phyloP scores from a whole-genome alignment of 108 stramenopile genomes.

The Cyclostephanos invisitatus region DNA sequence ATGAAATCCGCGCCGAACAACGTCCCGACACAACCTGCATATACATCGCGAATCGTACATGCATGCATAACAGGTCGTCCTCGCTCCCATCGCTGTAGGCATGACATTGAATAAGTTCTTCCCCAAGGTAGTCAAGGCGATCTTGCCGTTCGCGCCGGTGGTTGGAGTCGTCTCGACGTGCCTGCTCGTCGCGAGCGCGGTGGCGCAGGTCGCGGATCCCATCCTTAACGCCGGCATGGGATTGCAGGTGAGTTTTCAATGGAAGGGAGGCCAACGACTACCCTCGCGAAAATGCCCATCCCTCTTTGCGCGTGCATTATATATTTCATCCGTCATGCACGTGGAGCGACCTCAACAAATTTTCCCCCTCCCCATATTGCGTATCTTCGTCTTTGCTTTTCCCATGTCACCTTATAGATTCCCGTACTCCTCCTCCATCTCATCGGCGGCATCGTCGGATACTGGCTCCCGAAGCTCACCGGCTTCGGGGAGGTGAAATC shows the following conservation, averaged over 20 bases:
- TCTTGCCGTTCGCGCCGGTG: constrained; percentile 93
- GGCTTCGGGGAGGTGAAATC: constrained; percentile 91
- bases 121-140: constrained; percentile 86
- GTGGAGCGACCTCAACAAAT: too few species aligned
- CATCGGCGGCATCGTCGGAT: constrained; percentile 91
- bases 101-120: constrained; percentile 94
- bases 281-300: too few species aligned
- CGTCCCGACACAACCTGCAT: too few species aligned
- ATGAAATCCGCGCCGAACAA: too few species aligned
- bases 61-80: constrained; percentile 69
- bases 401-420: too few species aligned
- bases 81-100: constrained; percentile 94
- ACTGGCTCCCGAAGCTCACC: constrained; percentile 75
- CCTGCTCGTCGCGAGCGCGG: constrained; percentile 95
- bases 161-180: constrained; percentile 95
- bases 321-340: too few species aligned
- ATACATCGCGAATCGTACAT: too few species aligned
- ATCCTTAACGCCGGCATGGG: constrained; percentile 82
- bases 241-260: constrained; percentile 67
- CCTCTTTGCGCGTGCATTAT: too few species aligned
- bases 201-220: constrained; percentile 90
- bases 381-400: too few species aligned
- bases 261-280: too few species aligned
- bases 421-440: constrained; percentile 93
- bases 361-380: too few species aligned